phyloP scores from a whole-genome alignment of 371 early-diverging fungal species.

The Apophysomyces elegans region DNA sequence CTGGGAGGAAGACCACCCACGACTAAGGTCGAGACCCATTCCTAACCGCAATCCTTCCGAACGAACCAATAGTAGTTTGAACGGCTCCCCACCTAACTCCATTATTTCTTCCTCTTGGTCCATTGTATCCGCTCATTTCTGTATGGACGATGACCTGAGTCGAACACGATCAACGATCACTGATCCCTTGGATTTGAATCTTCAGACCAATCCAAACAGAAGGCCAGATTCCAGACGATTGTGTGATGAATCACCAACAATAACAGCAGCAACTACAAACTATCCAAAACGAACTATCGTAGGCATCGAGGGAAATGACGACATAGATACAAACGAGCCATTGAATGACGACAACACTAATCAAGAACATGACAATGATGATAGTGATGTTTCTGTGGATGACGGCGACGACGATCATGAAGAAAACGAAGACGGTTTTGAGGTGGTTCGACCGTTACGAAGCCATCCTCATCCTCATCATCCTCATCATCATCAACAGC shows the following conservation, averaged over 20 bases:
- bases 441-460: not conserved
- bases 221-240: not conserved
- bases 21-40: constrained; percentile 1
- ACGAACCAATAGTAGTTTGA: not conserved
- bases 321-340: too few relatives aligned
- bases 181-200: not conserved
- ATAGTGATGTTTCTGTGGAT: not conserved
- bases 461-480: not conserved
- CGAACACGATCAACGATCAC: not conserved
- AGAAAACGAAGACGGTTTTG: not conserved
- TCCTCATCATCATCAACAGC: not conserved
- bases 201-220: not conserved
- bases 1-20: not conserved
- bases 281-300: not conserved
- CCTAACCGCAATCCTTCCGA: constrained; percentile 11
- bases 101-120: constrained; percentile 6
- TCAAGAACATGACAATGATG: not conserved
- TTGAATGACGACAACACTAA: not conserved
- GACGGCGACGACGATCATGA: not conserved
- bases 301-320: not conserved
- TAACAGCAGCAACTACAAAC: not conserved
- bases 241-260: not conserved
- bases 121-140: not conserved
- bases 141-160: not conserved
- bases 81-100: not conserved